These are phyloP conservation scores for Fusarium piperis DNA, from an alignment of 2,329 filamentous ascomycete genomes.

Conservation along the genomic window DNA sequence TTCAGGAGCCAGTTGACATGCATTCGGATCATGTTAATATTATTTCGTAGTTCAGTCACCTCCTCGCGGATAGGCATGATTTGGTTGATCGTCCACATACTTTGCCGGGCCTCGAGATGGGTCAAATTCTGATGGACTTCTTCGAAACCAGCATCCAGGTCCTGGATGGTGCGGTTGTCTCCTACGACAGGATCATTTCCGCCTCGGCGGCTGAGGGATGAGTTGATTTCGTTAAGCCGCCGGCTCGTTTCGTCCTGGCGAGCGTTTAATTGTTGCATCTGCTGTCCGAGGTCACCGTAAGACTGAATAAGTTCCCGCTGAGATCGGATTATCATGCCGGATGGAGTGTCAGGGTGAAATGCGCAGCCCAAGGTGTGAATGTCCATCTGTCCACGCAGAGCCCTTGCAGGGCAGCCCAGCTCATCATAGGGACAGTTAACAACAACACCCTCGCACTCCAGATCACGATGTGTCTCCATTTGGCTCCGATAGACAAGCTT, in stretches of 20 bases:
- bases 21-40: conserved; percentile 67
- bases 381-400: conserved; percentile 50
- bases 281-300: conserved; percentile 47
- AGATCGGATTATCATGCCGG: conserved; percentile 59
- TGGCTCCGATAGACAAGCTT: conserved; percentile 55
- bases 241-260: conserved; percentile 48
- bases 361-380: conserved; percentile 60
- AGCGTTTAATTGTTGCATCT: conserved; percentile 49
- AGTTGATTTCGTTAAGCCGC: conserved; percentile 53
- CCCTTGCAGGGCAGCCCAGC: conserved; percentile 49
- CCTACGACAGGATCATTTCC: conserved; percentile 56
- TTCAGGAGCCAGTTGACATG: conserved; percentile 68
- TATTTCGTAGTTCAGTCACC: conserved; percentile 67
- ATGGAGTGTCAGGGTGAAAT: conserved; percentile 61
- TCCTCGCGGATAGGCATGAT: conserved; percentile 70
- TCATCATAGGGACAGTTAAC: conserved; percentile 59
- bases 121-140: conserved; percentile 65
- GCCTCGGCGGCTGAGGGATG: conserved; percentile 50
- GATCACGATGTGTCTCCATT: conserved; percentile 58
- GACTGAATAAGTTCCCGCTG: conserved; percentile 60
- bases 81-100: conserved; percentile 69
- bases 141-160: conserved; percentile 59
- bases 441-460: conserved; percentile 60
- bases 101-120: conserved; percentile 68
- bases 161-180: conserved; percentile 58